Percentiles rank a stretch among this genome's conserved stretches.
Conservation (phyloP, 805 yeast genomes). For the Scheffersomyces lignosus region DNA sequence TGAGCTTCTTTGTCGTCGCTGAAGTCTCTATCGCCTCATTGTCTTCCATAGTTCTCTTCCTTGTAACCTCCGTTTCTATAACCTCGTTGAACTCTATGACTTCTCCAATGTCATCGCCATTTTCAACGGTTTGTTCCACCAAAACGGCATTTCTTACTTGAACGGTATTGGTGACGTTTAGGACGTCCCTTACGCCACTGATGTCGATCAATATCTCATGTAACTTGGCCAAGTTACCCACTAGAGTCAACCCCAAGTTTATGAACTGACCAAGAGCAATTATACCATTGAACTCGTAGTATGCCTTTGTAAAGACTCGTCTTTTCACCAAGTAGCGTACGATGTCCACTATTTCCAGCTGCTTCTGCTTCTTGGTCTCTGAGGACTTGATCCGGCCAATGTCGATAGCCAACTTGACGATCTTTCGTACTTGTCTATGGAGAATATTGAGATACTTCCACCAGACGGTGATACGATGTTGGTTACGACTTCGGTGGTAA, state of each 20-base stretch:
- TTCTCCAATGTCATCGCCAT: slow-evolving; percentile 12
- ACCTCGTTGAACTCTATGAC: background rate
- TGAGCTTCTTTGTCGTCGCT: no score
- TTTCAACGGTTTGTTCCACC: background rate
- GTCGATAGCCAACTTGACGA: slow-evolving; percentile 31
- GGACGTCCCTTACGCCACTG: slow-evolving; percentile 13
- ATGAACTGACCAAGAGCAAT: slow-evolving; percentile 77
- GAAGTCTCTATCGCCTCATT: no score
- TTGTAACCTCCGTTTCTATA: no score
- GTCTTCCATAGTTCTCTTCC: no score
- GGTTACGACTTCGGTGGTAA: slow-evolving; percentile 73
- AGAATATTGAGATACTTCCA: slow-evolving; percentile 68
- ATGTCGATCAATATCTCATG: slow-evolving; percentile 19
- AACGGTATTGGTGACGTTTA: background rate
- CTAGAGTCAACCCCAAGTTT: slow-evolving; percentile 65
- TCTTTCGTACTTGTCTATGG: slow-evolving; percentile 52
- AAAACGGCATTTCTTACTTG: background rate
- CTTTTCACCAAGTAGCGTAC: slow-evolving; percentile 31
- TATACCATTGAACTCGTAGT: slow-evolving; percentile 62
- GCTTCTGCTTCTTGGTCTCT: slow-evolving; percentile 8
- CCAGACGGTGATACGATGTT: slow-evolving; percentile 73
- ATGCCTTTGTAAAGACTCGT: slow-evolving; percentile 47
- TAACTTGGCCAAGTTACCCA: slow-evolving; percentile 56
- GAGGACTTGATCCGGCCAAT: slow-evolving; percentile 15
- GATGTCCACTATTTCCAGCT: slow-evolving; percentile 11